A percentile compares a stretch with the other conserved stretches of the same genome.
phyloP scores from a whole-genome alignment of 441 rosid species.

The Syzygium malaccense region DNA sequence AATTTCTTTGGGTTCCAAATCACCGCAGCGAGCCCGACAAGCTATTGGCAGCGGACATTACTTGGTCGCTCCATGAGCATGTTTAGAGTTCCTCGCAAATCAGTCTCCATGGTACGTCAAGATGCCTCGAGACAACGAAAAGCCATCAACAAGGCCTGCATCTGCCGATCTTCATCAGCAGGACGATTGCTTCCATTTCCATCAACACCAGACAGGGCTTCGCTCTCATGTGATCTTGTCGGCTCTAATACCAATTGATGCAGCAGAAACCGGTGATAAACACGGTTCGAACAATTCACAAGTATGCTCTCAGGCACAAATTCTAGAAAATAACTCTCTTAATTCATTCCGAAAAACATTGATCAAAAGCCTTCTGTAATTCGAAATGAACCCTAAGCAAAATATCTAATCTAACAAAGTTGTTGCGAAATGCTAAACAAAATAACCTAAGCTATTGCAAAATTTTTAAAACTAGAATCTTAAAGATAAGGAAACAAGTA shows the following conservation, averaged over 20 bases:
- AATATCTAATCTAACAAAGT: neutral
- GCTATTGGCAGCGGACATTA: fast-evolving
- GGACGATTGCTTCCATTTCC: neutral
- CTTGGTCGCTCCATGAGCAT: neutral
- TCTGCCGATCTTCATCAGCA: neutral
- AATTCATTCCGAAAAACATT: neutral
- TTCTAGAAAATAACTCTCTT: neutral
- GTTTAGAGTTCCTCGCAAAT: neutral
- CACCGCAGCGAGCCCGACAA: neutral
- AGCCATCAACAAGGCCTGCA: neutral
- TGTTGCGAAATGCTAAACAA: neutral
- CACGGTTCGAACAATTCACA: neutral
- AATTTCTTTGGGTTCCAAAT: neutral
- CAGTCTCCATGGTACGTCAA: neutral
- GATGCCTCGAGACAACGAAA: neutral
- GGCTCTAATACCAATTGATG: neutral
- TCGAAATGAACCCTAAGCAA: neutral
- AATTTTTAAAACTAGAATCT: neutral
- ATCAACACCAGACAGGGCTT: neutral
- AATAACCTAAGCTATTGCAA: neutral
- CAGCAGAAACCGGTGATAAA: neutral
- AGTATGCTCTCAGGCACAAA: fast-evolving
- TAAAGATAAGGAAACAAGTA: neutral
- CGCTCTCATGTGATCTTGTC: neutral
- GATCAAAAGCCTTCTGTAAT: neutral